A percentile compares a stretch with the other conserved stretches of the same genome.
These are phyloP conservation scores for Clonostachys sp. DNA, from an alignment of 2,329 filamentous ascomycete species.

Conservation along the genomic window DNA sequence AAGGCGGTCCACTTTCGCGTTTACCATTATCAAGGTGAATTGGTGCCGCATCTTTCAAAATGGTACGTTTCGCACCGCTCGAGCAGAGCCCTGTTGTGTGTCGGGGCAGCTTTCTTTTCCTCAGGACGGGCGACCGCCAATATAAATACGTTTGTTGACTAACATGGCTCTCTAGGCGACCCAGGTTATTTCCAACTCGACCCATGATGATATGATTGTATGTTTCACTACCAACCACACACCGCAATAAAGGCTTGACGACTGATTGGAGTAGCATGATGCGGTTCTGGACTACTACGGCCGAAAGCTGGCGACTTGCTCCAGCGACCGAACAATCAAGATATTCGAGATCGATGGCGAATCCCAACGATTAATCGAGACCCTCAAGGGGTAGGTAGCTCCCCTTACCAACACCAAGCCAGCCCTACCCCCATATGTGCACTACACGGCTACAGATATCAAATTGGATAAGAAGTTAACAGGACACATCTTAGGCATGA, in stretches of 20 bases:
- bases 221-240: slow-evolving; percentile 28
- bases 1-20: neutral
- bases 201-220: slow-evolving; percentile 99
- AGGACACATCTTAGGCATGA: slow-evolving; percentile 64
- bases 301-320: slow-evolving; percentile 91
- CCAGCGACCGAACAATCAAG: slow-evolving; percentile 97
- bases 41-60: neutral
- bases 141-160: too few relatives aligned
- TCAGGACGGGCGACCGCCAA: too few relatives aligned
- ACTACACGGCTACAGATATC: neutral
- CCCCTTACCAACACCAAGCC: neutral
- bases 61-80: neutral
- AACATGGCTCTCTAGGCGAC: slow-evolving; percentile 21
- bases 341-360: slow-evolving; percentile 98
- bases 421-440: neutral
- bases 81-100: too few relatives aligned
- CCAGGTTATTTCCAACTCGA: slow-evolving; percentile 39
- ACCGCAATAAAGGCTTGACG: neutral
- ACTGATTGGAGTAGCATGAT: slow-evolving; percentile 64
- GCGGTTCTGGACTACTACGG: slow-evolving; percentile 98
- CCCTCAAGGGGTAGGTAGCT: slow-evolving; percentile 75
- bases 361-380: slow-evolving; percentile 83
- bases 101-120: too few relatives aligned
- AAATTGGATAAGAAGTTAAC: neutral
- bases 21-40: neutral